A percentile compares a stretch with the other conserved stretches of the same genome.
These are phyloP conservation scores for Teratosphaeria epicoccoides DNA, from an alignment of 2,329 filamentous ascomycete species.

Conservation along the genomic window DNA sequence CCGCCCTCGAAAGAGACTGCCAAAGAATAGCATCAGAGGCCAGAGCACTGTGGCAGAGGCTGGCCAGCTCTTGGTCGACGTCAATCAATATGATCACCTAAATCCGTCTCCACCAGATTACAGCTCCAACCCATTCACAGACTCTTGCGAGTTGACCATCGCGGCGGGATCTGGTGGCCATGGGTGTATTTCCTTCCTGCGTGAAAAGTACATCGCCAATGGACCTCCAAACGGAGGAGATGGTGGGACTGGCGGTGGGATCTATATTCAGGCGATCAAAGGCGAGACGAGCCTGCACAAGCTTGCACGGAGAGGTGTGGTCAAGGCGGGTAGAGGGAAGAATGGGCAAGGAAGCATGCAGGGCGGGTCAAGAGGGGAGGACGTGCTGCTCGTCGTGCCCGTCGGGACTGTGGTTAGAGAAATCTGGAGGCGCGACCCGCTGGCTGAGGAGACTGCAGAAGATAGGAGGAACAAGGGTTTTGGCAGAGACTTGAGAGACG, in stretches of 20 bases:
- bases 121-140: conserved; percentile 69
- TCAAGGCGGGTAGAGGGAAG: conserved; percentile 65
- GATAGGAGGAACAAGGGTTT: conserved; percentile 21
- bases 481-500: conserved; percentile 19
- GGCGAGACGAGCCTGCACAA: conserved; percentile 92
- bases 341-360: conserved; percentile 65
- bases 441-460: conserved; percentile 51
- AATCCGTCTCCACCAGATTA: conserved; percentile 78
- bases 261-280: conserved; percentile 88
- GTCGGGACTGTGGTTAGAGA: conserved; percentile 87
- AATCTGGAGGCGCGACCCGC: conserved; percentile 65
- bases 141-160: conserved; percentile 69
- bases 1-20: conserved; percentile 13
- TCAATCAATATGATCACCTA: conserved; percentile 41
- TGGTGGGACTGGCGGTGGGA: conserved; percentile 78
- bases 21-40: not conserved
- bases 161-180: conserved; percentile 74
- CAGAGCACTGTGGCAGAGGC: conserved; percentile 2
- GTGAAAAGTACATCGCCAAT: conserved; percentile 79
- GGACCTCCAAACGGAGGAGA: conserved; percentile 93
- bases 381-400: conserved; percentile 79
- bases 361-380: conserved; percentile 71
- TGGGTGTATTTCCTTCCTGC: conserved; percentile 87
- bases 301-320: conserved; percentile 62
- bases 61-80: conserved; percentile 6